Percentiles rank a stretch among this genome's conserved stretches.
Conservation (phyloP, 768 basidiomycete genomes). For the Panus rudis region DNA sequence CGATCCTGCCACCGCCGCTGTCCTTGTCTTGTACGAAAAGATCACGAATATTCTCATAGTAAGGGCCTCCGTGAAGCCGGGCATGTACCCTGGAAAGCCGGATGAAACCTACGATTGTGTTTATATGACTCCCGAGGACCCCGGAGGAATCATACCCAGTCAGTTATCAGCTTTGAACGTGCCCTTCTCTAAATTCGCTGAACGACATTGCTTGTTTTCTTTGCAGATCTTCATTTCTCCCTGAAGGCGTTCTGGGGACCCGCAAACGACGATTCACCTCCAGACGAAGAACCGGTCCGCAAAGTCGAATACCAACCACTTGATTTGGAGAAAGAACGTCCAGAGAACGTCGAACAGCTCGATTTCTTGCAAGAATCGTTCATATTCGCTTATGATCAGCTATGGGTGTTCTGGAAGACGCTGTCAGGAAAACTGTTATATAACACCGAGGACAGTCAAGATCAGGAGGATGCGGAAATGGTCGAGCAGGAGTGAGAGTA, state of each 20-base stretch:
- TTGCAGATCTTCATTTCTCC: constrained; percentile 54
- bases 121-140: constrained; percentile 37
- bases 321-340: constrained; percentile 54
- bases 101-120: constrained; percentile 62
- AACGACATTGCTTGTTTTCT: neutral
- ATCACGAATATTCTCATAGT: constrained; percentile 73
- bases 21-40: constrained; percentile 79
- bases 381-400: constrained; percentile 61
- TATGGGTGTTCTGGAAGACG: constrained; percentile 59
- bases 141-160: constrained; percentile 4
- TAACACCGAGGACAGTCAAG: constrained; percentile 23
- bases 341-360: constrained; percentile 49
- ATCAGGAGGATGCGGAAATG: constrained; percentile 25
- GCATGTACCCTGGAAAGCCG: constrained; percentile 34
- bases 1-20: constrained; percentile 53
- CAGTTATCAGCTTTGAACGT: neutral
- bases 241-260: constrained; percentile 9
- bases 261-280: constrained; percentile 12
- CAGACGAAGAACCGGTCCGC: constrained; percentile 34
- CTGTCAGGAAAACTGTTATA: constrained; percentile 40
- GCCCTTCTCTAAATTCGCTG: neutral
- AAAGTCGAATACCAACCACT: constrained; percentile 58
- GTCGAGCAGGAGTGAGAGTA: constrained; percentile 21
- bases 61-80: constrained; percentile 44
- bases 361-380: constrained; percentile 59